Evolutionary conservation across 805 yeast genomes (phyloP).

Genomic region (Wickerhamiella slavikovae): DNA sequence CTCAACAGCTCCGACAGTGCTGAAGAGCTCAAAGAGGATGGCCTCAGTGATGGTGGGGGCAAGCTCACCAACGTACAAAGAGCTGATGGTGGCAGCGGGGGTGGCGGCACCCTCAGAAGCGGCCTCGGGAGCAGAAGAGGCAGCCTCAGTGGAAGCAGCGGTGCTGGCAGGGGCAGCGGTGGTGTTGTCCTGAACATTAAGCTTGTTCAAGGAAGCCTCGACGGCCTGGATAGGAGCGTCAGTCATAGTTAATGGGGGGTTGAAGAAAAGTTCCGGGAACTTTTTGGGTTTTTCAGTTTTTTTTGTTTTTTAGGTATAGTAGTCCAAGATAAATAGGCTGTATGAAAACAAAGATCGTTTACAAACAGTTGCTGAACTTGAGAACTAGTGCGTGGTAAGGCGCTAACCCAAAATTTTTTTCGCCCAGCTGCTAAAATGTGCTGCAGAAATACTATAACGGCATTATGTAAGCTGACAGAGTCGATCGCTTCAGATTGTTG

Average conservation of each 20-base stretch:
- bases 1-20: slow-evolving; percentile 85
- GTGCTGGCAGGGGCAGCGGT: slow-evolving; percentile 3
- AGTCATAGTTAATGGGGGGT: not conserved
- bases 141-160: slow-evolving; percentile 7
- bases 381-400: too few species aligned
- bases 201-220: slow-evolving; percentile 19
- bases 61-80: slow-evolving; percentile 94
- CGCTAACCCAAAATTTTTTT: too few species aligned
- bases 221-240: slow-evolving; percentile 19
- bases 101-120: slow-evolving; percentile 15
- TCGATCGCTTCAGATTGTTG: too few species aligned
- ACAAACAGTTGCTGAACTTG: too few species aligned
- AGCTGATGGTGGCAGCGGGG: slow-evolving; percentile 28
- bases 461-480: too few species aligned
- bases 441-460: too few species aligned
- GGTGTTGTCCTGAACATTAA: slow-evolving; percentile 10
- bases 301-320: not conserved
- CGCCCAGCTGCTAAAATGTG: too few species aligned
- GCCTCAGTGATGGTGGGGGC: slow-evolving; percentile 89
- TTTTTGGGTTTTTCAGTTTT: slow-evolving; percentile 1
- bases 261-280: not conserved
- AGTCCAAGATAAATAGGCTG: too few species aligned
- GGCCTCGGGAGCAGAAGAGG: slow-evolving; percentile 9
- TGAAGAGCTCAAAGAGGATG: slow-evolving; percentile 78
- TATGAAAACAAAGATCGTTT: too few species aligned